phyloP scores from a whole-genome alignment of 495 filamentous ascomycete genomes.

The Penicillium desertorum region DNA sequence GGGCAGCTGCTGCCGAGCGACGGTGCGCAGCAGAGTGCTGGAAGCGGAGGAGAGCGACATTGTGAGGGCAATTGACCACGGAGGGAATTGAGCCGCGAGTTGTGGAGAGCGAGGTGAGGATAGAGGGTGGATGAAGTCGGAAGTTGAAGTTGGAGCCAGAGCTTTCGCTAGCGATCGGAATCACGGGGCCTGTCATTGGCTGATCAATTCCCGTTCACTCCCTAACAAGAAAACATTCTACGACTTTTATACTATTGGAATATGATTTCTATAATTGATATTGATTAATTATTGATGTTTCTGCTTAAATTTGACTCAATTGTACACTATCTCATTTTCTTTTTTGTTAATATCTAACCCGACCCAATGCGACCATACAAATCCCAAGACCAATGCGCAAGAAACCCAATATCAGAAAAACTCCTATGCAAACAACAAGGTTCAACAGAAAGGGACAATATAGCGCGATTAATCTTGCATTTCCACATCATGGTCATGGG shows the following conservation, averaged over 20 bases:
- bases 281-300: constrained; percentile 9
- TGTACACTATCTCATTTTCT: constrained; percentile 4
- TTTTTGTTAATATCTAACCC: constrained; percentile 5
- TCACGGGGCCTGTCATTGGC: constrained; percentile 48
- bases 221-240: constrained; percentile 12
- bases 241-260: constrained; percentile 1
- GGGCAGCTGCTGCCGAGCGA: constrained; percentile 50
- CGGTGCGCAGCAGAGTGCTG: constrained; percentile 50
- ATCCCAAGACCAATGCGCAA: constrained; percentile 15
- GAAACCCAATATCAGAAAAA: constrained; percentile 24
- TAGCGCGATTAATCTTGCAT: constrained; percentile 50
- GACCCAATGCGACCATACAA: constrained; percentile 21
- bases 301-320: constrained; percentile 5
- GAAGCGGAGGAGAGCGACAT: constrained; percentile 52
- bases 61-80: constrained; percentile 42
- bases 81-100: constrained; percentile 37
- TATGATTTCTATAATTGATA: neutral
- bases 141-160: constrained; percentile 45
- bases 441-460: constrained; percentile 3
- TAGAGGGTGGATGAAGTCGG: constrained; percentile 44
- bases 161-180: constrained; percentile 52
- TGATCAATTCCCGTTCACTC: constrained; percentile 26
- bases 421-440: constrained; percentile 28
- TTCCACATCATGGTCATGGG: constrained; percentile 54
- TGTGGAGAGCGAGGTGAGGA: constrained; percentile 27